Evolutionary conservation across 2,329 filamentous ascomycete species (phyloP).

Genomic region (Nannizzia gypsea): DNA sequence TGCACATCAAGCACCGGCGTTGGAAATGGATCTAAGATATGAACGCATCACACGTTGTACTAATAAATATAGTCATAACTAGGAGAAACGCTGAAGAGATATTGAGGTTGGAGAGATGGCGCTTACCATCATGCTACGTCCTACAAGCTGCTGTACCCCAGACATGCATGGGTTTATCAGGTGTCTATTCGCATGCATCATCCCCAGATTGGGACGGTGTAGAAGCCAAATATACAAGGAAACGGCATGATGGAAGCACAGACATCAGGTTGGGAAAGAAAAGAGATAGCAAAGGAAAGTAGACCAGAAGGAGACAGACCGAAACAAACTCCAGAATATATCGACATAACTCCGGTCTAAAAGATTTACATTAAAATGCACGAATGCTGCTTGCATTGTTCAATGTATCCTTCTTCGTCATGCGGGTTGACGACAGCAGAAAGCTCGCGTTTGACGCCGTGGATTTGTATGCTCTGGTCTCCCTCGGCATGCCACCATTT

Average conservation of each 20-base stretch:
- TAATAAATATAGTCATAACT: too few species aligned
- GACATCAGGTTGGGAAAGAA: not conserved
- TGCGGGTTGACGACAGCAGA: slow-evolving; percentile 39
- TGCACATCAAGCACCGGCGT: too few species aligned
- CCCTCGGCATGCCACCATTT: slow-evolving; percentile 90
- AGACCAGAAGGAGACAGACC: not conserved
- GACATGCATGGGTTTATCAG: too few species aligned
- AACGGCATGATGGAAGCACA: not conserved
- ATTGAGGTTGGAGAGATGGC: too few species aligned
- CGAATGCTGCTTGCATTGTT: slow-evolving; percentile 41
- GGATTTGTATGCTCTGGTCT: slow-evolving; percentile 65
- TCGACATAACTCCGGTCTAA: not conserved
- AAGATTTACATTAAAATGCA: slow-evolving; percentile 39
- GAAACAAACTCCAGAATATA: not conserved
- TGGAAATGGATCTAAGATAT: too few species aligned
- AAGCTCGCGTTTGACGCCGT: slow-evolving; percentile 55
- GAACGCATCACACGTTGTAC: too few species aligned
- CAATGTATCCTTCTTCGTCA: slow-evolving; percentile 73
- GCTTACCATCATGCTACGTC: too few species aligned
- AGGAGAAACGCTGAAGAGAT: too few species aligned
- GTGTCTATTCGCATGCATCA: too few species aligned
- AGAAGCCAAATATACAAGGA: too few species aligned
- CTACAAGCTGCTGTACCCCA: too few species aligned
- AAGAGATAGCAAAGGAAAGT: not conserved
- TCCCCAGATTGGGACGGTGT: too few species aligned